Conservation (phyloP, 1,284 basidiomycete genomes). For the Sanghuangporus baumii region DNA sequence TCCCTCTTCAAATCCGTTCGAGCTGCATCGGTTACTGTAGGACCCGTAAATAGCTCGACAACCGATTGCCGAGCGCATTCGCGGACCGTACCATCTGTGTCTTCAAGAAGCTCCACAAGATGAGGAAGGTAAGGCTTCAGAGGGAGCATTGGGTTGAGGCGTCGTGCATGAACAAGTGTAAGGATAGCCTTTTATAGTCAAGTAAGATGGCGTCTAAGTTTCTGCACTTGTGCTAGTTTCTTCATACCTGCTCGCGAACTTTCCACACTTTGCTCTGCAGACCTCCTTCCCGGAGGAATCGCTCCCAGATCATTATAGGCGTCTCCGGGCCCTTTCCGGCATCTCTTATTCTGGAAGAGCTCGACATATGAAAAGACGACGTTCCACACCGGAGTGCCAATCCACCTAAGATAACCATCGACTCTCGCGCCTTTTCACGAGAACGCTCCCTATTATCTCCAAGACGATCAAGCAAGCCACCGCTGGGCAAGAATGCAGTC, state of each 20-base stretch:
- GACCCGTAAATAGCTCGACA: conserved; percentile 79
- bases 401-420: conserved; percentile 64
- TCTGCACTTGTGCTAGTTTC: not conserved
- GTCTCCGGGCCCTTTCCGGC: conserved; percentile 69
- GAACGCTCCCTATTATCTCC: conserved; percentile 73
- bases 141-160: conserved; percentile 66
- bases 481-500: conserved; percentile 61
- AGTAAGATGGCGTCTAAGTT: not conserved
- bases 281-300: conserved; percentile 66
- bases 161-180: conserved; percentile 62
- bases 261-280: conserved; percentile 74
- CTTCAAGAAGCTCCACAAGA: conserved; percentile 84
- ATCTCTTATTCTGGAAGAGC: conserved; percentile 44
- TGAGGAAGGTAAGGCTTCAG: conserved; percentile 77
- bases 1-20: conserved; percentile 92
- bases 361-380: conserved; percentile 28
- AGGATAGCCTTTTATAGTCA: conserved; percentile 46
- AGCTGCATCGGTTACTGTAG: conserved; percentile 77
- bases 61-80: conserved; percentile 79
- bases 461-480: conserved; percentile 76
- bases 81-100: conserved; percentile 86
- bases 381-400: conserved; percentile 58
- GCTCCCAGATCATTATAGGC: conserved; percentile 72
- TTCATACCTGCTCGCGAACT: conserved; percentile 74
- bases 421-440: conserved; percentile 71